phyloP scores from a whole-genome alignment of 2,329 filamentous ascomycete species.

The Apiospora sp. region DNA sequence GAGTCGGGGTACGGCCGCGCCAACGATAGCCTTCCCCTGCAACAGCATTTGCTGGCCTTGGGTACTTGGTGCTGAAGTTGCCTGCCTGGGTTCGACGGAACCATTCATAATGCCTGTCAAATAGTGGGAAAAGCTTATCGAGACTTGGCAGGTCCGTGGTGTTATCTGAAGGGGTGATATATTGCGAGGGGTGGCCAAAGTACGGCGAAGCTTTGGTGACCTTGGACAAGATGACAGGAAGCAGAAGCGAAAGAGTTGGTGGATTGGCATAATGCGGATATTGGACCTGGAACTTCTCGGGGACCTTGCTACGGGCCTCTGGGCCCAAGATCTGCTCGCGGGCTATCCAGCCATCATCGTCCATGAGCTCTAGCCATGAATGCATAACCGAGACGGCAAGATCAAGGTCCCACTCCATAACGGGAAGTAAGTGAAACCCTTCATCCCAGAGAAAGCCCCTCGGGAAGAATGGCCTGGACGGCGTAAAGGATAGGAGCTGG shows the following conservation, averaged over 20 bases:
- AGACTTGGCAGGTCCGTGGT: conserved; percentile 65
- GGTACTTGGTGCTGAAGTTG: conserved; percentile 76
- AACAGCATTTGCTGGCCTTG: conserved; percentile 89
- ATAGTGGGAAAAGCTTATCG: conserved; percentile 79
- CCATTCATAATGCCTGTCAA: conserved; percentile 91
- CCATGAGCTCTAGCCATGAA: conserved; percentile 98
- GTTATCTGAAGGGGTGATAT: conserved; percentile 51
- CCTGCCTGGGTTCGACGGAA: conserved; percentile 89
- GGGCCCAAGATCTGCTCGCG: conserved; percentile 93
- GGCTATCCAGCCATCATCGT: conserved; percentile 98
- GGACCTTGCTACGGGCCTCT: conserved; percentile 95
- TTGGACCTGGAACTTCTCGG: conserved; percentile 89
- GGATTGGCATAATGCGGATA: conserved; percentile 98
- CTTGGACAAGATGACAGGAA: conserved; percentile 85
- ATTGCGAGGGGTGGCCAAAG: conserved; percentile 51
- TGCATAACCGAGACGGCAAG: conserved; percentile 86
- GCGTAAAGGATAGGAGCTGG: conserved; percentile 89
- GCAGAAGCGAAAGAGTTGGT: conserved; percentile 88
- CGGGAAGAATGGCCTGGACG: conserved; percentile 94
- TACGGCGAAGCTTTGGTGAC: conserved; percentile 68
- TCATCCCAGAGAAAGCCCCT: conserved; percentile 98
- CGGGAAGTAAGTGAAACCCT: conserved; percentile 90
- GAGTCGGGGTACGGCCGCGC: conserved; percentile 84
- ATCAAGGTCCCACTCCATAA: conserved; percentile 94
- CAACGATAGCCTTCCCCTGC: conserved; percentile 87